Evolutionary conservation across 192 early-diverging fungal genomes (phyloP), one percentile per base, ranked within the genome.

Genomic region (Spinellus fusiger): DNA sequence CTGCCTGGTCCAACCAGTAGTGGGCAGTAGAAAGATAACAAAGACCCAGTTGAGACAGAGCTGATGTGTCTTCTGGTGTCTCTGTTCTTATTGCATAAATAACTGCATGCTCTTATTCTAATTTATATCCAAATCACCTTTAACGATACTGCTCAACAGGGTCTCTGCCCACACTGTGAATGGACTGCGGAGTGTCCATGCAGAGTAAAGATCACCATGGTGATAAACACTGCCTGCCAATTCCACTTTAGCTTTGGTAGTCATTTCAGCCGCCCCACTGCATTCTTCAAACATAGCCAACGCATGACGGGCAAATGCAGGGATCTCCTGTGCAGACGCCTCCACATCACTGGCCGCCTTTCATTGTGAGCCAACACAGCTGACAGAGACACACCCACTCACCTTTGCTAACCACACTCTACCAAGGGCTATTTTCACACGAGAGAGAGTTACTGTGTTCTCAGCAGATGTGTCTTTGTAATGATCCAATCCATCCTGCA

Each of bases 331-430:
- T 18, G 13, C 32, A 20, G 26, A 18, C 16, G 22, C 54, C 23
- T 40, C 40, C 22, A 57, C 29, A 4, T 28, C 10, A 13, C 25
- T 38, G 7, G 66, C 38, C 6, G 59, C 58, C 46, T 67, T 13
- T 7, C 28, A 46, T n/a, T 47, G 40, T 29, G n/a, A 46, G 20
- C 46, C 16, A 55, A 31, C 18, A 28, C 12, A 23, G 16, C 8
- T 1, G 2, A 25, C 23, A 28, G 23, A 53, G 46, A 5, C 23
- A 26, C 27, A 60, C 12, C 0, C 25, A 31, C 6, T 54, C 61
- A 67, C 65, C 65, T 67, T 61, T 20, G 66, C 54, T 23, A 69
- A 35, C 54, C 52, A 52, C 2, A 62, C 38, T n/a, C 62, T 69
- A 15, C 46, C 66, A 37, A 61, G 40, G 8, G 54, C 26, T 1